Percentiles rank a stretch among this genome's conserved stretches.
These are phyloP conservation scores for Gaultheria prostrata DNA, from an alignment of 148 eudicot genomes.

Conservation along the genomic window DNA sequence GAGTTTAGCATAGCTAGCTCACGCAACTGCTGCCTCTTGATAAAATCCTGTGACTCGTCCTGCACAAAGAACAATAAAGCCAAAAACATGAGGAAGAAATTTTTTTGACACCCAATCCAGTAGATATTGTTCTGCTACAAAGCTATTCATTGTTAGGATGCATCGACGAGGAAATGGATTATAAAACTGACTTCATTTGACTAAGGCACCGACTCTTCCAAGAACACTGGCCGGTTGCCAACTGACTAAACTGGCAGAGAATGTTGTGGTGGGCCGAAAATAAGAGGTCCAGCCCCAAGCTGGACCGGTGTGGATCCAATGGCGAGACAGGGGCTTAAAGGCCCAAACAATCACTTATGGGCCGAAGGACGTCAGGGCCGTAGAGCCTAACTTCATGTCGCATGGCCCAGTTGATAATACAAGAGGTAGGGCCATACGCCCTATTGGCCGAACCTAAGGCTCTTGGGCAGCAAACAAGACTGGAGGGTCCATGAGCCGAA, in stretches of 20 bases:
- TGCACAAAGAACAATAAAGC: constrained; percentile 18
- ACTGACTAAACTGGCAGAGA: not conserved
- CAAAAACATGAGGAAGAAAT: not conserved
- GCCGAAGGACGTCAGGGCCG: too few species aligned
- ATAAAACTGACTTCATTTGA: not conserved
- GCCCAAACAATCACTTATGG: too few species aligned
- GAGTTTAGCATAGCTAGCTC: constrained; percentile 87
- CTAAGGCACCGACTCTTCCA: not conserved
- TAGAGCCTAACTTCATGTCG: too few species aligned
- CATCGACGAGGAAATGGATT: not conserved
- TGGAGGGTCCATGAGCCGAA: too few species aligned
- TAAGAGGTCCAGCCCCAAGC: too few species aligned
- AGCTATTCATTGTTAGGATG: not conserved
- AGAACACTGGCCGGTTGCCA: not conserved
- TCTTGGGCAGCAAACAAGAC: too few species aligned
- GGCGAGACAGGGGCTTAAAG: too few species aligned
- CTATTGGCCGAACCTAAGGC: too few species aligned
- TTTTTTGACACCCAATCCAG: not conserved
- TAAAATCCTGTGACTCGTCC: constrained; percentile 86
- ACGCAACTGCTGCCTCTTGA: constrained; percentile 80
- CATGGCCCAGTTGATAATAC: too few species aligned
- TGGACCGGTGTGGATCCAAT: too few species aligned
- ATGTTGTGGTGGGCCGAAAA: too few species aligned
- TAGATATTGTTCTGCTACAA: not conserved
- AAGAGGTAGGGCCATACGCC: too few species aligned